phyloP scores from a whole-genome alignment of 441 rosid species.

The Hypseocharis bilobata region DNA sequence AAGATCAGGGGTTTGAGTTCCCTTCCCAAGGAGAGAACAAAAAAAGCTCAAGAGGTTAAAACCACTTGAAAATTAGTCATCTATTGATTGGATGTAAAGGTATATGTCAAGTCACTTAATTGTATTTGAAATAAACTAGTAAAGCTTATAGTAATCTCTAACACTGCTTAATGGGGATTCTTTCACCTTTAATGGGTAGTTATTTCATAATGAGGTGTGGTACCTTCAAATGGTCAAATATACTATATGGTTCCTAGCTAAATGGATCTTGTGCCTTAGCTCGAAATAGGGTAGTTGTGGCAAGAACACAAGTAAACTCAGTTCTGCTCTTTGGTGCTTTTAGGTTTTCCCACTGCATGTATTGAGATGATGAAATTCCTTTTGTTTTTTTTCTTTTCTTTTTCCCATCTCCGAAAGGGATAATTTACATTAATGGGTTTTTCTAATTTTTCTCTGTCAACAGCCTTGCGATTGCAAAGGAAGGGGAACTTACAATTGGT shows the following conservation, averaged over 20 bases:
- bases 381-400: too few species aligned
- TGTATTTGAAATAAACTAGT: background rate
- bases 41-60: too few species aligned
- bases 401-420: too few species aligned
- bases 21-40: background rate
- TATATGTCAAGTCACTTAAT: background rate
- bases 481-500: constrained; percentile 94
- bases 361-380: too few species aligned
- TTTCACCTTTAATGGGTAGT: background rate
- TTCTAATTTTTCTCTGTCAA: constrained; percentile 21
- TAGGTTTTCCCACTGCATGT: too few species aligned
- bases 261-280: background rate
- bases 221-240: background rate
- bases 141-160: background rate
- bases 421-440: too few species aligned
- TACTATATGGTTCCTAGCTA: background rate
- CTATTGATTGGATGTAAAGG: background rate
- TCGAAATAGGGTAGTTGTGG: background rate
- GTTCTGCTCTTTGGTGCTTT: too few species aligned
- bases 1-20: too few species aligned
- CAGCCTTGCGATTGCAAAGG: constrained; percentile 96
- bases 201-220: background rate
- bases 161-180: background rate
- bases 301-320: too few species aligned
- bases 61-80: background rate